Conservation (phyloP, 2,329 filamentous ascomycete species). For the Dactylellina sp. region DNA sequence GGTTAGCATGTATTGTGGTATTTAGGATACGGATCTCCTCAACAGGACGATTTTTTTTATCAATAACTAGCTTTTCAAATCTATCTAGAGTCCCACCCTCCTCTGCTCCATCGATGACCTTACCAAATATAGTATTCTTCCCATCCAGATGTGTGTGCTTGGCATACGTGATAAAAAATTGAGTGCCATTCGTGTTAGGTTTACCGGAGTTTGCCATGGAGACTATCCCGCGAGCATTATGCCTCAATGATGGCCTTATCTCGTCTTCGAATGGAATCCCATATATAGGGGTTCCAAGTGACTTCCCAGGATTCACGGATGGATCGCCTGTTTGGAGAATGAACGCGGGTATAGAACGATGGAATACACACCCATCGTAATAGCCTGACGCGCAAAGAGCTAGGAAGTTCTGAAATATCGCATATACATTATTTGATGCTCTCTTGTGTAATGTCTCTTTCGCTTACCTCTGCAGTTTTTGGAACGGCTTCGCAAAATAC, state of each 20-base stretch:
- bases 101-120: constrained; percentile 69
- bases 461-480: constrained; percentile 81
- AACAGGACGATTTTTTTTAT: constrained; percentile 81
- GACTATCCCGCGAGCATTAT: constrained; percentile 76
- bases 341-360: constrained; percentile 82
- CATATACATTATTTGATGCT: too few species aligned
- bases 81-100: constrained; percentile 74
- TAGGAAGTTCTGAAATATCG: constrained; percentile 77
- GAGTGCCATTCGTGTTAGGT: constrained; percentile 77
- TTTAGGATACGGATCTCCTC: constrained; percentile 74
- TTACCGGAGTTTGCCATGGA: constrained; percentile 82
- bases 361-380: constrained; percentile 80
- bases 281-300: constrained; percentile 74
- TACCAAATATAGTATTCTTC: constrained; percentile 85
- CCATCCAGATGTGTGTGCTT: constrained; percentile 84
- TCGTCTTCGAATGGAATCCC: constrained; percentile 81
- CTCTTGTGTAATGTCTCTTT: too few species aligned
- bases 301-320: constrained; percentile 67
- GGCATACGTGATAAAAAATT: constrained; percentile 85
- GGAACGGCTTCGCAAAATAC: constrained; percentile 95
- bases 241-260: constrained; percentile 76
- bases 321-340: constrained; percentile 82
- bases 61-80: constrained; percentile 78
- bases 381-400: constrained; percentile 83
- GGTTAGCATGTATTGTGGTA: constrained; percentile 82